Conservation (phyloP, 1,139 yeast genomes). For the Protomyces lactucae-debilis region DNA sequence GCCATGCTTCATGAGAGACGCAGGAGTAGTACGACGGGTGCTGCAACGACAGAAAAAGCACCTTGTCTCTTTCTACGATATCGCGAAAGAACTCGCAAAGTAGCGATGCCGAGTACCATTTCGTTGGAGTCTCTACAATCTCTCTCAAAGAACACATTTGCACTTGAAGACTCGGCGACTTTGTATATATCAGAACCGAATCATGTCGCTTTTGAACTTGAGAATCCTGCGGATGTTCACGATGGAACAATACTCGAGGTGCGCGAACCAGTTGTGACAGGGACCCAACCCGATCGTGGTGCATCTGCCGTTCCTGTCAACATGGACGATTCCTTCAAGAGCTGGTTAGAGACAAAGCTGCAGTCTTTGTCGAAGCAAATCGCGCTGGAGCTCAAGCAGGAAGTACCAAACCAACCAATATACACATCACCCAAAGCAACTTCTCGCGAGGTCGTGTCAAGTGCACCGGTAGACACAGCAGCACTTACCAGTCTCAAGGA, state of each 20-base stretch:
- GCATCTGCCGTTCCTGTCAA: not conserved
- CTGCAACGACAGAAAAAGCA: not conserved
- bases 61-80: not conserved
- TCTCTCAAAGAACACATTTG: conserved; percentile 38
- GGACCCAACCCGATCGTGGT: not conserved
- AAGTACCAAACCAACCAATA: too few species aligned
- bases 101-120: not conserved
- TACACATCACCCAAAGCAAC: not conserved
- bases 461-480: not conserved
- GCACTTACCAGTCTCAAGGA: not conserved
- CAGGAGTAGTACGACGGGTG: not conserved
- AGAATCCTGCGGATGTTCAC: conserved; percentile 45
- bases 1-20: not conserved
- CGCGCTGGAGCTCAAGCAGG: not conserved
- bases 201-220: conserved; percentile 57
- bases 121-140: not conserved
- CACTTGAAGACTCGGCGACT: conserved; percentile 55
- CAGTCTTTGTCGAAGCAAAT: not conserved
- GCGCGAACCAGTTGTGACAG: not conserved
- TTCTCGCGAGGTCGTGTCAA: not conserved
- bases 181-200: conserved; percentile 36
- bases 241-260: not conserved
- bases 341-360: not conserved
- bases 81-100: conserved; percentile 37
- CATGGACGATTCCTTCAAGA: not conserved